Percentiles rank a stretch among this genome's conserved stretches.
These are phyloP conservation scores for Colletotrichum magnum DNA, from an alignment of 2,329 filamentous ascomycete genomes.

Conservation along the genomic window DNA sequence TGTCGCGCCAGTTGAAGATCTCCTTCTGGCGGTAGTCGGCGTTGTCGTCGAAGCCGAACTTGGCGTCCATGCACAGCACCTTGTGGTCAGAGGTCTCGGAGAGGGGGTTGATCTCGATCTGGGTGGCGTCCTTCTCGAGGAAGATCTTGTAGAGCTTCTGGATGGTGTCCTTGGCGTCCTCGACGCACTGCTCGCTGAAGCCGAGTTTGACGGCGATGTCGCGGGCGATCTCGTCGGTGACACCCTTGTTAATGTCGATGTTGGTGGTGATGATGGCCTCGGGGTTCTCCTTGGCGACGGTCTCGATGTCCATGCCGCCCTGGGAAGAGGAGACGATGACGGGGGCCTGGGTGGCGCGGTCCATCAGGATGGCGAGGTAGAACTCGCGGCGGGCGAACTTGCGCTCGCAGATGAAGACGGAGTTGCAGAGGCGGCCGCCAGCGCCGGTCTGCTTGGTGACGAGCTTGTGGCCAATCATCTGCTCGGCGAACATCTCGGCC, in stretches of 20 bases:
- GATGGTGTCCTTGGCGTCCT: conserved; percentile 95
- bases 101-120: conserved; percentile 99
- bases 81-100: conserved; percentile 98
- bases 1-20: conserved; percentile 93
- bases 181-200: conserved; percentile 97
- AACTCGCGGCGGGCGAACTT: conserved; percentile 99
- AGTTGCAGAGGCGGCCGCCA: conserved; percentile 91
- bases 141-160: conserved; percentile 99
- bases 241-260: conserved; percentile 93
- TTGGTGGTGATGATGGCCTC: conserved; percentile 95
- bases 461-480: conserved; percentile 99
- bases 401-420: conserved; percentile 99
- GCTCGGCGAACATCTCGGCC: conserved; percentile 97
- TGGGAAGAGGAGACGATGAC: conserved; percentile 98
- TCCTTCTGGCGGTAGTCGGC: conserved; percentile 99
- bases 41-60: conserved; percentile 99
- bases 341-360: conserved; percentile 89
- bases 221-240: conserved; percentile 94
- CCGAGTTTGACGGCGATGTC: conserved; percentile 93
- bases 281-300: conserved; percentile 97
- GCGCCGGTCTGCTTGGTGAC: conserved; percentile 99
- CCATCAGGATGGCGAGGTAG: conserved; percentile 99
- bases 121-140: conserved; percentile 97
- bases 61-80: conserved; percentile 99
- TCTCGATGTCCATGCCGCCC: conserved; percentile 99